These are phyloP conservation scores for Phytophthora fragariaefolia DNA, from an alignment of 352 stramenopile species.

Conservation along the genomic window DNA sequence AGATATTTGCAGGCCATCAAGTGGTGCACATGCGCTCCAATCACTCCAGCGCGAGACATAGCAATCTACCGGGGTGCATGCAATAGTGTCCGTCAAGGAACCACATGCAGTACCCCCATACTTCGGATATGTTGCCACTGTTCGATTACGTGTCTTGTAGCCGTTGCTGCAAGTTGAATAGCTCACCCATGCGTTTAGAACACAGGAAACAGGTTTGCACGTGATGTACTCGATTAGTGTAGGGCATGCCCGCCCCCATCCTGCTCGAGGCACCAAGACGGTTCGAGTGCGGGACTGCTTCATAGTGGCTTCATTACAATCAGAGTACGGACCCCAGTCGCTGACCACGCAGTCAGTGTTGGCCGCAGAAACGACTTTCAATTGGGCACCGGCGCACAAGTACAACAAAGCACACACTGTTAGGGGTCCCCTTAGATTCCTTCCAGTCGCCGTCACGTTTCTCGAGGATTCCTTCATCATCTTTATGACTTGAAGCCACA, in stretches of 20 bases:
- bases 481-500: not conserved
- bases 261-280: constrained; percentile 25
- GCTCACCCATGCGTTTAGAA: constrained; percentile 42
- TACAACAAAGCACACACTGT: constrained; percentile 1
- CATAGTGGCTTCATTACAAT: constrained; percentile 48
- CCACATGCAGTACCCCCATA: constrained; percentile 50
- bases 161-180: constrained; percentile 42
- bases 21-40: constrained; percentile 42
- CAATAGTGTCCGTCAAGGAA: constrained; percentile 42
- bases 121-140: constrained; percentile 17
- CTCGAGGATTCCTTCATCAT: not conserved
- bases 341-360: constrained; percentile 69
- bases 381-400: not conserved
- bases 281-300: constrained; percentile 46
- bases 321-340: constrained; percentile 44
- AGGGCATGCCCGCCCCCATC: constrained; percentile 39
- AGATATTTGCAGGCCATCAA: constrained; percentile 44
- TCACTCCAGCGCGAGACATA: constrained; percentile 53
- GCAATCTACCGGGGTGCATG: constrained; percentile 65
- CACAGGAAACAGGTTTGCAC: constrained; percentile 51
- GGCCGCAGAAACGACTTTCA: not conserved
- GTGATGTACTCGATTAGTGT: constrained; percentile 47
- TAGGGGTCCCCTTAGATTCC: not conserved
- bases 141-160: constrained; percentile 47
- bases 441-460: not conserved